These are phyloP conservation scores for Amanita polypyramis DNA, from an alignment of 768 basidiomycete genomes.

Conservation along the genomic window DNA sequence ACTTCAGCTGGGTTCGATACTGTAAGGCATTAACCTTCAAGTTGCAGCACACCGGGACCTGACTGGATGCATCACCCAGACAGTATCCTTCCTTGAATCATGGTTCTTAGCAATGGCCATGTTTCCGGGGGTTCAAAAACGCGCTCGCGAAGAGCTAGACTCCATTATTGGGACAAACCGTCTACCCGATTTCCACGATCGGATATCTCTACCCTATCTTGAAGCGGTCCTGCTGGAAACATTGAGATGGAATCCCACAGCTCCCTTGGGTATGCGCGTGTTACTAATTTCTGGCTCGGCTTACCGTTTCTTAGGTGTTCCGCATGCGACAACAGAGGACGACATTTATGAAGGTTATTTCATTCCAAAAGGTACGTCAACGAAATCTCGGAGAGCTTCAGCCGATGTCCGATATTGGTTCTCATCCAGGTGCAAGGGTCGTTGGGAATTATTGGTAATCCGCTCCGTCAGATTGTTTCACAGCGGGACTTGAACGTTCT, in stretches of 20 bases:
- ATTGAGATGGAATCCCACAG: conserved; percentile 29
- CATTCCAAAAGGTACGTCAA: conserved; percentile 15
- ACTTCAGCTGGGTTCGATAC: conserved; percentile 25
- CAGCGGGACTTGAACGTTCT: background rate
- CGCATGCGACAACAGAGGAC: conserved; percentile 22
- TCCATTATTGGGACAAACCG: conserved; percentile 25
- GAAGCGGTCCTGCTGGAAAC: conserved; percentile 34
- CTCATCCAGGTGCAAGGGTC: conserved; percentile 15
- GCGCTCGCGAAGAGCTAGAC: conserved; percentile 35
- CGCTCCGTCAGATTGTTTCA: background rate
- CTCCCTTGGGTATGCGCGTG: conserved; percentile 21
- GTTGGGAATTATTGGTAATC: conserved; percentile 19
- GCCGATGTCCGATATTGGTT: background rate
- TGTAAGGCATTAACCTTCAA: conserved; percentile 5
- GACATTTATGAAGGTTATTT: conserved; percentile 21
- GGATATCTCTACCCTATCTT: conserved; percentile 28
- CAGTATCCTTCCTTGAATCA: conserved; percentile 10
- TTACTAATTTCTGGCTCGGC: background rate
- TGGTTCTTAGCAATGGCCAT: conserved; percentile 19
- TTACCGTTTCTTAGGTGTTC: conserved; percentile 17
- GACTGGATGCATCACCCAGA: conserved; percentile 11
- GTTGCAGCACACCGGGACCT: background rate
- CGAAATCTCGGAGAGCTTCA: background rate
- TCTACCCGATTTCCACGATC: conserved; percentile 31
- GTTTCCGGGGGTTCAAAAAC: conserved; percentile 30